A percentile compares a stretch with the other conserved stretches of the same genome.
Evolutionary conservation across 2,329 filamentous ascomycete genomes (phyloP).

Genomic region (Calonectria pauciramosa): DNA sequence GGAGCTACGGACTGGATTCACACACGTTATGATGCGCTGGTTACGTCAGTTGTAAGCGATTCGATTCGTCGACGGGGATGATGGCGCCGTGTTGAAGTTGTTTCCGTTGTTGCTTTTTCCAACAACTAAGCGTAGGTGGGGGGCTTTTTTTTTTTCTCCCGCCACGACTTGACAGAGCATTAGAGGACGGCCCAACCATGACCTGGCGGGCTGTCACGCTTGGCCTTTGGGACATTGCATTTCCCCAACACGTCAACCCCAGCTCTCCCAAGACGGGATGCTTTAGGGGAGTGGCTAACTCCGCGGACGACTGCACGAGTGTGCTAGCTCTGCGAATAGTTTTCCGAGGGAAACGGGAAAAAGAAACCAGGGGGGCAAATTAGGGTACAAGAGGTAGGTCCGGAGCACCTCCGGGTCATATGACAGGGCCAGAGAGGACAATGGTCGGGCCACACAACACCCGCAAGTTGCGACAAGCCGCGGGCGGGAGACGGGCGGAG

Average conservation of each 20-base stretch:
- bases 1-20: not conserved
- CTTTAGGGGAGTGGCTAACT: not conserved
- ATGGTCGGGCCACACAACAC: not conserved
- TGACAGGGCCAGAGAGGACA: not conserved
- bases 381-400: not conserved
- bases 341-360: conserved; percentile 1
- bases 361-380: not conserved
- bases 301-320: not conserved
- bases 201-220: not conserved
- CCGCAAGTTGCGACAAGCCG: not conserved
- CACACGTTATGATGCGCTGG: not conserved
- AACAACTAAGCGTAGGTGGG: not conserved
- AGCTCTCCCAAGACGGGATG: not conserved
- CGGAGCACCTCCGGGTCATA: not conserved
- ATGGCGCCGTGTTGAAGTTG: not conserved
- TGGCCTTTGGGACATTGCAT: not conserved
- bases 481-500: not conserved
- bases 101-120: conserved; percentile 2
- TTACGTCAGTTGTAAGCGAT: conserved; percentile 1
- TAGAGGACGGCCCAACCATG: not conserved
- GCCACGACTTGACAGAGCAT: not conserved
- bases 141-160: not conserved
- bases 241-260: not conserved
- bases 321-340: not conserved
- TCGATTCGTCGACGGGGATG: not conserved